Conservation (phyloP, 805 yeast genomes). For the Geotrichum ghanense region DNA sequence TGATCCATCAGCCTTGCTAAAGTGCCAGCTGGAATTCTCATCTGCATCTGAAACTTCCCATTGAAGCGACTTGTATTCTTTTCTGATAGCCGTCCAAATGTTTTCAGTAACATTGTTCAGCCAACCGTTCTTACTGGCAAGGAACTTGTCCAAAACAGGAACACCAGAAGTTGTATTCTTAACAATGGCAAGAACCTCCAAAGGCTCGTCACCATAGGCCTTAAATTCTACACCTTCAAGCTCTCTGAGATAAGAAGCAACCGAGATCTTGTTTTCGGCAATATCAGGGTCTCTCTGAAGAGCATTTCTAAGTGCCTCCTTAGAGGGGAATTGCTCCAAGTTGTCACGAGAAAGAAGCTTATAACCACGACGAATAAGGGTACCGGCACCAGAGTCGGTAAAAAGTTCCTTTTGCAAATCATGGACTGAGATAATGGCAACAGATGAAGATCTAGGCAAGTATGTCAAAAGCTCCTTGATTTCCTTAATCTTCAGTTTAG, state of each 20-base stretch:
- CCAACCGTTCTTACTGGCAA: slow-evolving; percentile 89
- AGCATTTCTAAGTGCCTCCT: slow-evolving; percentile 62
- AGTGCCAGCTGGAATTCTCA: slow-evolving; percentile 83
- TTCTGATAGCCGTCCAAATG: slow-evolving; percentile 70
- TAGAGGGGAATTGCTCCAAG: slow-evolving; percentile 45
- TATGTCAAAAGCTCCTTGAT: slow-evolving; percentile 89
- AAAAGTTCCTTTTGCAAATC: slow-evolving; percentile 95
- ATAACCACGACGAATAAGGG: slow-evolving; percentile 94
- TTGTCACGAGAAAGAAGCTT: slow-evolving; percentile 59
- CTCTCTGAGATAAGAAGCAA: slow-evolving; percentile 68
- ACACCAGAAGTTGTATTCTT: slow-evolving; percentile 34
- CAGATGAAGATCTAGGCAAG: slow-evolving; percentile 94
- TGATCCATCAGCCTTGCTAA: slow-evolving; percentile 88
- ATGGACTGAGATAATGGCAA: slow-evolving; percentile 90
- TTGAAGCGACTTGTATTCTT: slow-evolving; percentile 61
- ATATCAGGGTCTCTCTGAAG: slow-evolving; percentile 69
- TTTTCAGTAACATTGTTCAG: slow-evolving; percentile 94
- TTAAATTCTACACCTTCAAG: slow-evolving; percentile 54
- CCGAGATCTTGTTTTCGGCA: slow-evolving; percentile 55
- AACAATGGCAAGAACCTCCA: slow-evolving; percentile 87
- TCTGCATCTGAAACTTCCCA: slow-evolving; percentile 91
- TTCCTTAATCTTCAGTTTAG: slow-evolving; percentile 92
- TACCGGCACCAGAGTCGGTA: slow-evolving; percentile 99
- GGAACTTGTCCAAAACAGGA: slow-evolving; percentile 72
- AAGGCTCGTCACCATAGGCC: slow-evolving; percentile 90